Percentiles rank a stretch among this genome's conserved stretches.
These are phyloP conservation scores for Flagelloscypha sp. DNA, from an alignment of 768 basidiomycete genomes.

Conservation along the genomic window DNA sequence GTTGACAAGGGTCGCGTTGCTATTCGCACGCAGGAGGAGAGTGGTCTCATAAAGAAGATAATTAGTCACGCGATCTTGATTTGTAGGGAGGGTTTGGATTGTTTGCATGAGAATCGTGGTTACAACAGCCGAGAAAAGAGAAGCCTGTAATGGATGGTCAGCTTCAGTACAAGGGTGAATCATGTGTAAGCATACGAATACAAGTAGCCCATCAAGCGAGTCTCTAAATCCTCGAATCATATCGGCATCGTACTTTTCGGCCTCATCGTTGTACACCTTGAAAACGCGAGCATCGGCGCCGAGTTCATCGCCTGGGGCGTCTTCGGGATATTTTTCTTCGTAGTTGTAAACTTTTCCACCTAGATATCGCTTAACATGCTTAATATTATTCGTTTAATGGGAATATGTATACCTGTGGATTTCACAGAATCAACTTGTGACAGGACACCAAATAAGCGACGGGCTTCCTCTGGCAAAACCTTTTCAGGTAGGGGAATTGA, in stretches of 20 bases:
- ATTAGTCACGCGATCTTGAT: not conserved
- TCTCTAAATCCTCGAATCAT: slow-evolving; percentile 31
- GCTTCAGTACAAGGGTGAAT: not conserved
- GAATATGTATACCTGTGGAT: no score
- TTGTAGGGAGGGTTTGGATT: not conserved
- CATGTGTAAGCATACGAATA: slow-evolving; percentile 28
- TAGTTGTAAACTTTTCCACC: no score
- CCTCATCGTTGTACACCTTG: slow-evolving; percentile 35
- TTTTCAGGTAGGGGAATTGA: no score
- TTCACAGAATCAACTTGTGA: no score
- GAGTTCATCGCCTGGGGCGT: not conserved
- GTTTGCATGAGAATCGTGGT: slow-evolving; percentile 24
- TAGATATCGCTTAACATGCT: no score
- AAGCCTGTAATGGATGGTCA: slow-evolving; percentile 21
- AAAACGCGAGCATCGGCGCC: slow-evolving; percentile 25
- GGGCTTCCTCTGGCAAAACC: no score
- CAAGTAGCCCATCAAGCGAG: slow-evolving; percentile 36
- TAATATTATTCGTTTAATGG: no score
- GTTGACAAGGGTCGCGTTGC: not conserved
- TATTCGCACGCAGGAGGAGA: not conserved
- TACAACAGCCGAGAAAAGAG: slow-evolving; percentile 35
- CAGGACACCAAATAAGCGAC: no score
- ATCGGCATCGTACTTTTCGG: slow-evolving; percentile 24
- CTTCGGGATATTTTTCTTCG: slow-evolving; percentile 1
- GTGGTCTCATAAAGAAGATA: slow-evolving; percentile 1